phyloP scores from a whole-genome alignment of 768 basidiomycete genomes.

The Rhodotorula paludigena region DNA sequence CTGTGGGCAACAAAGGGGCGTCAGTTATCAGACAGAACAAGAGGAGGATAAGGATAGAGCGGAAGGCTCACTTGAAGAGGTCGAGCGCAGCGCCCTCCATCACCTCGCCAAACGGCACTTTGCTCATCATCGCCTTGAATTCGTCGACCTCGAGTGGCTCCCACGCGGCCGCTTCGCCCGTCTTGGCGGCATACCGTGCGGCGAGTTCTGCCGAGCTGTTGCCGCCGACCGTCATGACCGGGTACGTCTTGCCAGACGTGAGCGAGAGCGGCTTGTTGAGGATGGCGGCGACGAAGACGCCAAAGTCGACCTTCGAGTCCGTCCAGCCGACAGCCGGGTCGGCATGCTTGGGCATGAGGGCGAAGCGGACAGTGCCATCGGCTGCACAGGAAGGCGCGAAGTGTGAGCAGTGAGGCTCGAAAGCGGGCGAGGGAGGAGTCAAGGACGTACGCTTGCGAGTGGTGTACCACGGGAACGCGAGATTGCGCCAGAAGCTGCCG shows the following conservation, averaged over 20 bases:
- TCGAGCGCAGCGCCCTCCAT: background rate
- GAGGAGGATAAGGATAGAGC: background rate
- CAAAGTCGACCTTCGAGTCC: constrained; percentile 8
- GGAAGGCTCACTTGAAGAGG: background rate
- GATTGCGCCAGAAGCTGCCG: constrained; percentile 10
- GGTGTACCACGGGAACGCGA: background rate
- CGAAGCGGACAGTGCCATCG: background rate
- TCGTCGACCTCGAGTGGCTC: background rate
- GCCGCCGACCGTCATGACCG: background rate
- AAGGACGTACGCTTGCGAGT: background rate
- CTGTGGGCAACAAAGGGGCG: background rate
- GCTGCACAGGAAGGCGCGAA: background rate
- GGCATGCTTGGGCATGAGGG: background rate
- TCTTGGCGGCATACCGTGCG: background rate
- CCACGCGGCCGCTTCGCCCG: background rate
- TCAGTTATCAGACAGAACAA: background rate
- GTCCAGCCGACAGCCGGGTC: background rate
- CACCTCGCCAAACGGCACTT: background rate
- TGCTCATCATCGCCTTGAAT: background rate
- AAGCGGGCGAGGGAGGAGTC: background rate
- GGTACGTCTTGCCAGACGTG: constrained; percentile 3
- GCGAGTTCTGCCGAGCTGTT: background rate
- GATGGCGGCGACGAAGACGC: background rate
- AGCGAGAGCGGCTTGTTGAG: background rate
- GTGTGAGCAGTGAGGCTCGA: background rate